Percentiles rank a stretch among this genome's conserved stretches.
Conservation (phyloP, 768 basidiomycete species). For the Collybia nuda region DNA sequence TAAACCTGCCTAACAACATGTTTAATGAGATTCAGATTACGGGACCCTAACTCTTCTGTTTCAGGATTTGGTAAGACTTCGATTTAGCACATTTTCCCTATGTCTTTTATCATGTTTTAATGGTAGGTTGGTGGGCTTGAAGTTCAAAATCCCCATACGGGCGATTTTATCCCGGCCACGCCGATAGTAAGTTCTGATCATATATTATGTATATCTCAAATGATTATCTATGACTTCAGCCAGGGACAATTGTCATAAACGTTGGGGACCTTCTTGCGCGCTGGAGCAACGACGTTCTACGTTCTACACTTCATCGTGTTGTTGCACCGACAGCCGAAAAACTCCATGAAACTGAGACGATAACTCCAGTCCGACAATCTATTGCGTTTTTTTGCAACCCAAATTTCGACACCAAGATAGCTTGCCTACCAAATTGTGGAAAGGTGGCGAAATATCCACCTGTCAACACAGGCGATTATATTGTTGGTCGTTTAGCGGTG, state of each 20-base stretch:
- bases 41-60: slow-evolving; percentile 82
- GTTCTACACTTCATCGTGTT: slow-evolving; percentile 81
- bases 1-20: not conserved
- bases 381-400: slow-evolving; percentile 91
- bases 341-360: slow-evolving; percentile 45
- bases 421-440: slow-evolving; percentile 71
- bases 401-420: slow-evolving; percentile 64
- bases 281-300: slow-evolving; percentile 81
- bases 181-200: slow-evolving; percentile 60
- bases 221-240: slow-evolving; percentile 35
- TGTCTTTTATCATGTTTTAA: not conserved
- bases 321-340: slow-evolving; percentile 64
- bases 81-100: not conserved
- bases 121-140: slow-evolving; percentile 74
- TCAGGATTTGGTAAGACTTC: slow-evolving; percentile 57
- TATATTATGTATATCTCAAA: not conserved
- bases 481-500: slow-evolving; percentile 64
- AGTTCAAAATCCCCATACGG: slow-evolving; percentile 79
- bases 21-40: slow-evolving; percentile 51
- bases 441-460: slow-evolving; percentile 61
- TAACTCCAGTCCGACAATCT: slow-evolving; percentile 70
- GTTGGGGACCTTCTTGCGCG: slow-evolving; percentile 79
- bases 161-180: slow-evolving; percentile 65
- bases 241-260: slow-evolving; percentile 81
- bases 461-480: slow-evolving; percentile 73